phyloP scores from a whole-genome alignment of 2,329 filamentous ascomycete species.

The Scedosporium aurantiacum region DNA sequence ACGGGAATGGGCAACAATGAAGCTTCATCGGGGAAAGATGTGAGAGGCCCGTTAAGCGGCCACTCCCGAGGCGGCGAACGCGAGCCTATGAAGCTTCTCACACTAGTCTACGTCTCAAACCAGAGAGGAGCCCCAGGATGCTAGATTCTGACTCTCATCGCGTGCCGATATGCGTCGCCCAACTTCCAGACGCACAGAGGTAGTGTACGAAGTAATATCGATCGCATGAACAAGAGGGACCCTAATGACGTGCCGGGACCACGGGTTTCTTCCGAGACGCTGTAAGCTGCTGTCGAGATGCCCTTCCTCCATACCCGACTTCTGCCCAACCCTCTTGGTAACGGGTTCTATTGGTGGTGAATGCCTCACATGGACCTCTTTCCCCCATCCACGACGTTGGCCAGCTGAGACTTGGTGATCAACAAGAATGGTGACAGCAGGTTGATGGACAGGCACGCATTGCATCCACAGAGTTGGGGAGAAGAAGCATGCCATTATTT shows the following conservation, averaged over 20 bases:
- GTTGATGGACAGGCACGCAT: neutral
- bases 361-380: neutral
- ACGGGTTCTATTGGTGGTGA: neutral
- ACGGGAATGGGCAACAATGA: neutral
- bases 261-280: neutral
- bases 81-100: neutral
- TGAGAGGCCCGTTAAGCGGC: neutral
- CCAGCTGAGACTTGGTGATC: neutral
- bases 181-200: no score
- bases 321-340: neutral
- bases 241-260: constrained; percentile 2
- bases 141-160: neutral
- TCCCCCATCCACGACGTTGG: neutral
- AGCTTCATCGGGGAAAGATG: neutral
- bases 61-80: neutral
- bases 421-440: neutral
- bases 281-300: constrained; percentile 2
- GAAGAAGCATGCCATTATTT: neutral
- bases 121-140: neutral
- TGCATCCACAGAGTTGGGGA: neutral
- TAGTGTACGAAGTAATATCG: no score
- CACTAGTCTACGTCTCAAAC: neutral
- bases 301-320: constrained; percentile 3
- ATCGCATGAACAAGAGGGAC: constrained; percentile 10
- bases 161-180: no score